A percentile compares a stretch with the other conserved stretches of the same genome.
Conservation (phyloP, 2,329 filamentous ascomycete genomes). For the Pseudogymnoascus sp. region DNA sequence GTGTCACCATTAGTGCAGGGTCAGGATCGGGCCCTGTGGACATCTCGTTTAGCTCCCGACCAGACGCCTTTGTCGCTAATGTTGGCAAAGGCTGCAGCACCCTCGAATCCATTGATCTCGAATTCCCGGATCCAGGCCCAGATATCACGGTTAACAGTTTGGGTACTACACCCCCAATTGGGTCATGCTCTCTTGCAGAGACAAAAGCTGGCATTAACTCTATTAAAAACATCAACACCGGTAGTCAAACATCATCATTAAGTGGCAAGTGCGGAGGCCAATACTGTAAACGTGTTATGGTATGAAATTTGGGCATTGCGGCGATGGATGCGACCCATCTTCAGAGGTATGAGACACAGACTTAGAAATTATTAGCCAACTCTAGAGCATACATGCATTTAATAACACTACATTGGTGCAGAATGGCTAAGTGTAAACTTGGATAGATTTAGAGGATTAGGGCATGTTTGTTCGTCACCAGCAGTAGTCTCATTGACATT, state of each 20-base stretch:
- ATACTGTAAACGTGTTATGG: background rate
- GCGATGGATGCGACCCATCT: background rate
- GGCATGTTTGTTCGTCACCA: background rate
- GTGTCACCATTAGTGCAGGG: conserved; percentile 40
- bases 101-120: conserved; percentile 39
- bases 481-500: background rate
- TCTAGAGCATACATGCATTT: background rate
- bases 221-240: background rate
- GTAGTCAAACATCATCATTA: background rate
- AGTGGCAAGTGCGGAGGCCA: background rate
- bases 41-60: conserved; percentile 37
- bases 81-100: conserved; percentile 43
- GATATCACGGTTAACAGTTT: conserved; percentile 22
- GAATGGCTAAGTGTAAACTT: background rate
- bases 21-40: conserved; percentile 7
- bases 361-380: background rate
- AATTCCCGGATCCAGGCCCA: conserved; percentile 47
- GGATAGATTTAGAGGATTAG: background rate
- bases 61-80: conserved; percentile 52
- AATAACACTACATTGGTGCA: background rate
- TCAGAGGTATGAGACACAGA: background rate
- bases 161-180: background rate
- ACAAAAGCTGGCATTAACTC: background rate
- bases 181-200: background rate
- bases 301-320: background rate